Percentiles rank a stretch among this genome's conserved stretches.
phyloP scores from a whole-genome alignment of 1,284 basidiomycete species.

The Sporisorium exsertum region DNA sequence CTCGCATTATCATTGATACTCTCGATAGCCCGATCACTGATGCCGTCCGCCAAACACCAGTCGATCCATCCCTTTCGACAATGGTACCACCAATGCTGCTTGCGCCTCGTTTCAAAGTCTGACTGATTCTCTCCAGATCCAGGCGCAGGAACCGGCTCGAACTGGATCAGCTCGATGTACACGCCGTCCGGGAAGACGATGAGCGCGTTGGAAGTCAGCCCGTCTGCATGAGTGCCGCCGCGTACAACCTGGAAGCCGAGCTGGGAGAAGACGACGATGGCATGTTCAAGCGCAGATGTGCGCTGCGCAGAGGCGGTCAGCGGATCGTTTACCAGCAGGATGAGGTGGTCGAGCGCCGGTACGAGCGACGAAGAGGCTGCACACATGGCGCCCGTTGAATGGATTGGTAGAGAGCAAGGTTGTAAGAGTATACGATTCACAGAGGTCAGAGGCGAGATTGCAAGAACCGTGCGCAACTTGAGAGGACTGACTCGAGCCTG shows the following conservation, averaged over 20 bases:
- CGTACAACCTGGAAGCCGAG: conserved; percentile 55
- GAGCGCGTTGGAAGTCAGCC: conserved; percentile 54
- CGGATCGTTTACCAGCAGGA: conserved; percentile 46
- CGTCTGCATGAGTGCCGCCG: conserved; percentile 53
- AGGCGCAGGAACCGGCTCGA: conserved; percentile 21
- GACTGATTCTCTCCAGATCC: conserved; percentile 29
- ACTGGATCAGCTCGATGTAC: conserved; percentile 58
- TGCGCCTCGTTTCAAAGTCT: conserved; percentile 33
- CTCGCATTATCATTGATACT: conserved; percentile 44
- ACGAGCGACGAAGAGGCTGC: conserved; percentile 13
- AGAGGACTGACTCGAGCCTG: conserved; percentile 8
- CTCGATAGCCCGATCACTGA: conserved; percentile 32
- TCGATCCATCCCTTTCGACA: conserved; percentile 56
- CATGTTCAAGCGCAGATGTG: conserved; percentile 27
- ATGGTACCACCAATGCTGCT: conserved; percentile 54
- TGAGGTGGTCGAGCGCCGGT: conserved; percentile 56
- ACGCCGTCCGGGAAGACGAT: conserved; percentile 56
- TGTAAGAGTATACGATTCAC: not conserved
- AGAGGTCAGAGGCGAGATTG: not conserved
- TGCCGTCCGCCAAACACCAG: conserved; percentile 48
- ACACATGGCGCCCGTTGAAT: conserved; percentile 3
- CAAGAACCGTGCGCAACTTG: conserved; percentile 11
- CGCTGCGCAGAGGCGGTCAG: conserved; percentile 19
- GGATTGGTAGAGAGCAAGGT: not conserved
- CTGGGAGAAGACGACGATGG: conserved; percentile 38